A percentile compares a stretch with the other conserved stretches of the same genome.
These are phyloP conservation scores for Boletus sensibilis DNA, from an alignment of 768 basidiomycete genomes.

Conservation along the genomic window DNA sequence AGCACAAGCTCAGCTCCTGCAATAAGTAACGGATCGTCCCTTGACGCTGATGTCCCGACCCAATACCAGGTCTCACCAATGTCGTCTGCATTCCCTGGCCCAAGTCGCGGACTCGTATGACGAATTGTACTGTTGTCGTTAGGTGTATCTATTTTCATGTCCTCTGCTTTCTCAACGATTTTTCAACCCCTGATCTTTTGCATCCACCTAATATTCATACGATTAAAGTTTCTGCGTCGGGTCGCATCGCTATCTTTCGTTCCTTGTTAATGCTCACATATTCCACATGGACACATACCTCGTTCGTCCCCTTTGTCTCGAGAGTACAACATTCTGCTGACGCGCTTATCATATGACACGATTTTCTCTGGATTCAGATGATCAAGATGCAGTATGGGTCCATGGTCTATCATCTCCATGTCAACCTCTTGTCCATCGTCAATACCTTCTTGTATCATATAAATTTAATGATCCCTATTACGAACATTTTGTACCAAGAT, in stretches of 20 bases:
- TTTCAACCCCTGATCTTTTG: conserved; percentile 16
- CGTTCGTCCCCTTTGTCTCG: conserved; percentile 11
- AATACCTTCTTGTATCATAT: conserved; percentile 25
- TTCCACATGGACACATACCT: conserved; percentile 15
- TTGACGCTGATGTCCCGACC: conserved; percentile 40
- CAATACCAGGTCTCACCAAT: conserved; percentile 67
- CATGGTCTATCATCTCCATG: conserved; percentile 16
- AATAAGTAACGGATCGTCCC: conserved; percentile 28
- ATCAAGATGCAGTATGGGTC: conserved; percentile 11
- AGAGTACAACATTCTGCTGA: conserved; percentile 16
- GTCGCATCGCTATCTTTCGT: conserved; percentile 27
- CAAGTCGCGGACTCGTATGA: conserved; percentile 33
- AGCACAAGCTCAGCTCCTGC: conserved; percentile 45
- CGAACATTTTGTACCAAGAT: neutral
- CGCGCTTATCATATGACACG: conserved; percentile 13
- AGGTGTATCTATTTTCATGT: conserved; percentile 25
- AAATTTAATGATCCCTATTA: conserved; percentile 13
- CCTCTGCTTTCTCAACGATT: conserved; percentile 17
- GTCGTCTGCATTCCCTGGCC: conserved; percentile 72
- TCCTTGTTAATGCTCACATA: conserved; percentile 30
- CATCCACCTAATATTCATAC: conserved; percentile 24
- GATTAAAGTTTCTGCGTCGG: conserved; percentile 16
- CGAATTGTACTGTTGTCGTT: conserved; percentile 10
- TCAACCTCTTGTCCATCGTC: conserved; percentile 19
- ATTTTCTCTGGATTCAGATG: conserved; percentile 14